These are phyloP conservation scores for Polygonum maritimum DNA, from an alignment of 148 eudicot genomes.

Conservation along the genomic window DNA sequence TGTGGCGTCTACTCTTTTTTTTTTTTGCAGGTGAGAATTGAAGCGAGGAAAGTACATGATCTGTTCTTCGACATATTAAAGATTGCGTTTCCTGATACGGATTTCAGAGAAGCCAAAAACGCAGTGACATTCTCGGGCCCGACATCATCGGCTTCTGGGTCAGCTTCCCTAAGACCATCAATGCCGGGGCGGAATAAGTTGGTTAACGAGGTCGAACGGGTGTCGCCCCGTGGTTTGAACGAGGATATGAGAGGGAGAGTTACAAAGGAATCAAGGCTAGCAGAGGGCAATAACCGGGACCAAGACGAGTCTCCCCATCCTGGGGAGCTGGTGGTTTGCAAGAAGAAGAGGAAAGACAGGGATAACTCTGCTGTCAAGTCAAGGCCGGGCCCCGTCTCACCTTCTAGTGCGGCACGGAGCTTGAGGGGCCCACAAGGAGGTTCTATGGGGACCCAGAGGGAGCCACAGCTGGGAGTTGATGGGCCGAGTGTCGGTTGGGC, in stretches of 20 bases:
- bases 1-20: no score
- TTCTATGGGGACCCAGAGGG: slow-evolving; percentile 29
- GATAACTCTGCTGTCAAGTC: slow-evolving; percentile 34
- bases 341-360: slow-evolving; percentile 86
- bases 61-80: slow-evolving; percentile 75
- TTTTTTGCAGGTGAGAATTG: slow-evolving; percentile 60
- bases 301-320: slow-evolving; percentile 59
- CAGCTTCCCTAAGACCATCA: slow-evolving; percentile 27
- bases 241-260: slow-evolving; percentile 39
- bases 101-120: slow-evolving; percentile 68
- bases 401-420: slow-evolving; percentile 48
- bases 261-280: slow-evolving; percentile 52
- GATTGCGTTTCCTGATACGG: slow-evolving; percentile 56
- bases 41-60: slow-evolving; percentile 89
- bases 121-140: slow-evolving; percentile 60
- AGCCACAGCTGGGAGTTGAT: slow-evolving; percentile 18
- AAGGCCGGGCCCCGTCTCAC: slow-evolving; percentile 53
- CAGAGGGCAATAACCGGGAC: slow-evolving; percentile 23
- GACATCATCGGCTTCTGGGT: slow-evolving; percentile 26
- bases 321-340: slow-evolving; percentile 86
- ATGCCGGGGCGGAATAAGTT: slow-evolving; percentile 43
- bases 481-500: slow-evolving; percentile 53
- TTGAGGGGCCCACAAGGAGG: slow-evolving; percentile 72
- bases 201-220: slow-evolving; percentile 51
- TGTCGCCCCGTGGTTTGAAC: slow-evolving; percentile 28